Percentiles rank a stretch among this genome's conserved stretches.
These are phyloP conservation scores for Fusarium luffae DNA, from an alignment of 2,329 filamentous ascomycete species.

Conservation along the genomic window DNA sequence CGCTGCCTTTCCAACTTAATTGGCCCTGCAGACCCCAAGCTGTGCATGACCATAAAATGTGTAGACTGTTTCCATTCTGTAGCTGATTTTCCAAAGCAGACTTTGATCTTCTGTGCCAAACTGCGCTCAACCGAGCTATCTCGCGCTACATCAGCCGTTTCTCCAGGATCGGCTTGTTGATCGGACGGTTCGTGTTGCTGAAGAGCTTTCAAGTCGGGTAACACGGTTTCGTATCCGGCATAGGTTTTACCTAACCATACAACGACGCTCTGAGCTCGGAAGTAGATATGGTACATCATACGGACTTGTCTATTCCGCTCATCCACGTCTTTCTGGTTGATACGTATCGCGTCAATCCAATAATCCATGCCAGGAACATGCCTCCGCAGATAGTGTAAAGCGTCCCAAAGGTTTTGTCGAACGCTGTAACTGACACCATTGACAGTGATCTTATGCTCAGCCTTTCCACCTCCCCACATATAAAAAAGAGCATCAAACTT, in stretches of 20 bases:
- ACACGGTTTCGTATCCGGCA: neutral
- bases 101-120: neutral
- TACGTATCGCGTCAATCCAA: neutral
- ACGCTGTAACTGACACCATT: neutral
- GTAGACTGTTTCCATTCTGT: neutral
- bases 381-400: too few species aligned
- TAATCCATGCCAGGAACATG: too few species aligned
- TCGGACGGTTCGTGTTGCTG: rapidly evolving
- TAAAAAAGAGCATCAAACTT: neutral
- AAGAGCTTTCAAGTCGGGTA: neutral
- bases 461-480: neutral
- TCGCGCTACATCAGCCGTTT: rapidly evolving
- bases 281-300: slow-evolving; percentile 5
- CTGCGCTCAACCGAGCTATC: rapidly evolving
- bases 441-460: neutral
- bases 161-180: rapidly evolving
- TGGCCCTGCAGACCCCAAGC: rapidly evolving
- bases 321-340: neutral
- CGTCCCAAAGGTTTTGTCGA: neutral
- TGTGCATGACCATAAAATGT: neutral
- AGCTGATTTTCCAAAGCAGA: neutral
- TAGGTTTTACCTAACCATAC: neutral
- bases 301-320: neutral
- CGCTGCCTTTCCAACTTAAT: neutral
- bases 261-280: neutral